phyloP scores from a whole-genome alignment of 768 basidiomycete species.

The Galerina marginata region DNA sequence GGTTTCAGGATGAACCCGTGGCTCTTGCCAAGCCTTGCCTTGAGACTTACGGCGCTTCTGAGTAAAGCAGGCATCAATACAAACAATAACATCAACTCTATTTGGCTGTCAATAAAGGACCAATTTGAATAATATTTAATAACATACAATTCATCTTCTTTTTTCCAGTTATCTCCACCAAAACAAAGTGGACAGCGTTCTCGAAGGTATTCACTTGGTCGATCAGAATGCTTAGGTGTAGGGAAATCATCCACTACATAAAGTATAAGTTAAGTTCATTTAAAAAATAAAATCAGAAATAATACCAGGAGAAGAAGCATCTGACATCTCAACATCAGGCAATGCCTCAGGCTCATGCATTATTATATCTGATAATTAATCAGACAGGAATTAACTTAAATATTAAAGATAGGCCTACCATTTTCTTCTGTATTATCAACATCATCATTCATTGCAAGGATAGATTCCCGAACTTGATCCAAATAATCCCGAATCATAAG shows the following conservation, averaged over 20 bases:
- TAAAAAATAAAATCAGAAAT: not conserved
- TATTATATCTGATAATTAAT: not conserved
- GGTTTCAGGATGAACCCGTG: not conserved
- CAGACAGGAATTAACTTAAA: too few species aligned
- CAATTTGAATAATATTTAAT: not conserved
- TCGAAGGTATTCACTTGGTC: not conserved
- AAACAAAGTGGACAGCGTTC: not conserved
- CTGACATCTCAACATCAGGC: not conserved
- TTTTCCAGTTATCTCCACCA: not conserved
- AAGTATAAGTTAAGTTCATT: not conserved
- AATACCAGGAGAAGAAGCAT: not conserved
- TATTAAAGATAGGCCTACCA: not conserved
- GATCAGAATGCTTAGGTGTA: not conserved
- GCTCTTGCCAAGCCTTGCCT: not conserved
- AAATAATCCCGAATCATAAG: not conserved
- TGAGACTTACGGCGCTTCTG: not conserved
- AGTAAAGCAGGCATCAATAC: not conserved
- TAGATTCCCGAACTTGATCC: not conserved
- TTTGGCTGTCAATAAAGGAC: too few species aligned
- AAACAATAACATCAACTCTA: slow-evolving; percentile 1
- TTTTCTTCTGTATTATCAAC: not conserved
- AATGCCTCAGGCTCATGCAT: not conserved
- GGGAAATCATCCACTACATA: not conserved
- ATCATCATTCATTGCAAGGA: not conserved
- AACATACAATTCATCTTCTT: not conserved